phyloP scores from a whole-genome alignment of 306 rosid genomes.

The Boehmeria nivea region DNA sequence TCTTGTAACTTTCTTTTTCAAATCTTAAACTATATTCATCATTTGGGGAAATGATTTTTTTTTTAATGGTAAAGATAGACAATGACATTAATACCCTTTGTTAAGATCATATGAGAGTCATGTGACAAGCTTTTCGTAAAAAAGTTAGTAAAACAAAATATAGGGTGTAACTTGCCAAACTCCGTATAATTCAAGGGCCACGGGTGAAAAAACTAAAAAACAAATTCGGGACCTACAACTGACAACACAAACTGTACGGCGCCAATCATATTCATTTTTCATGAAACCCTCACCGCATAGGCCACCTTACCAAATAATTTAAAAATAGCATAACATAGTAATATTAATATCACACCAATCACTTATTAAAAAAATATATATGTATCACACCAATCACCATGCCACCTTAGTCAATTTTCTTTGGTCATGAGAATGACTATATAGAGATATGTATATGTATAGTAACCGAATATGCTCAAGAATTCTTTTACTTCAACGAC shows the following conservation, averaged over 20 bases:
- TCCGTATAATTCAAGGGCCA: too few species aligned
- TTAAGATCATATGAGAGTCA: too few species aligned
- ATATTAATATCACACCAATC: not conserved
- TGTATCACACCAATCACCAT: not conserved
- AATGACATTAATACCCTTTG: too few species aligned
- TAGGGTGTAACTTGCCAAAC: too few species aligned
- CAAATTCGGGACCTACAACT: not conserved
- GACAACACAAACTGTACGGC: constrained; percentile 1
- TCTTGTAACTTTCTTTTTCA: too few species aligned
- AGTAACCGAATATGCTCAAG: constrained; percentile 63
- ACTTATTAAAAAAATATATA: not conserved
- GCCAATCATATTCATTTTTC: constrained; percentile 2
- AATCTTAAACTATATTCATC: too few species aligned
- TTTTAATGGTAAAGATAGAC: too few species aligned
- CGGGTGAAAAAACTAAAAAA: too few species aligned
- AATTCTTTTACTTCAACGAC: constrained; percentile 46
- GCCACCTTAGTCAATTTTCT: constrained; percentile 6
- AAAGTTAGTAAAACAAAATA: too few species aligned
- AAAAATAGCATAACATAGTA: not conserved
- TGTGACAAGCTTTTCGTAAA: too few species aligned
- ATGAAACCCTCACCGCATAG: not conserved
- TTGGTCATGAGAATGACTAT: constrained; percentile 26
- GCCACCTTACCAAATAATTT: constrained; percentile 4
- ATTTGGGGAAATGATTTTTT: too few species aligned
- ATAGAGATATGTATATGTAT: not conserved